Base-by-base conservation (phyloP, 2,329 filamentous ascomycete genomes). In the Lachnellula suecica region DNA sequence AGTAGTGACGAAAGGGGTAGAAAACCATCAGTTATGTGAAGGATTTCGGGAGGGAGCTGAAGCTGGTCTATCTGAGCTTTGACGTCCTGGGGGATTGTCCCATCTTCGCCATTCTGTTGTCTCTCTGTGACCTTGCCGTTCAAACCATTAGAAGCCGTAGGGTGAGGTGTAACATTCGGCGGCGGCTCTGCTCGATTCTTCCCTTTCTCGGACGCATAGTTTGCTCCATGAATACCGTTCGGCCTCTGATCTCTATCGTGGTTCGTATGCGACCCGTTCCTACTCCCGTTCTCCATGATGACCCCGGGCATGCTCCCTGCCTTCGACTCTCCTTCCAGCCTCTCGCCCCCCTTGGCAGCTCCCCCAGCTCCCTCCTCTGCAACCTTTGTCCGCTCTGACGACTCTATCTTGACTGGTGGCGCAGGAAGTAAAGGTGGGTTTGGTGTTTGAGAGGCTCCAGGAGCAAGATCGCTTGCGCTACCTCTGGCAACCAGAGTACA, bases 1-100 rank as follows among this genome's bases (percentile, higher is more conserved):
- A 97, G 79, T 42, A 99, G 74, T 13, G 80, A 80, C 4, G 85
- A 84, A 19, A 97, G 78, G 4, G 90, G 85, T 51, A 93, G 79
- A 68, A 91, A 95, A 29, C 84, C 86, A 52, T 85, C 76, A 0
- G 86, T 86, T 53, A 96, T 87, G 65, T 96, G 90, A 34, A 74
- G 70, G 34, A 87, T 82, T 64, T 84, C 81, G 52, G 81, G 77
- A 10, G 83, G 82, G 1, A 84, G 70, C 54, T 84, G 82, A 1
- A 84, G 70, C 54, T 84, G 76, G 63, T 83, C 81, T 73, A 83
- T 79, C 54, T 73, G 74, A 44, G 68, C 56, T 35, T 64, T 62
- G 49, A 66, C 56, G 44, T 63, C 59, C 29, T 59, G 54, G 44
- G 61, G 58, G 51, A 59, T 49, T 41, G 53, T 24, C 49, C 59